A percentile compares a stretch with the other conserved stretches of the same genome.
These are phyloP conservation scores for Oligophagozyma castellii DNA, from an alignment of 1,139 yeast species.

Conservation along the genomic window DNA sequence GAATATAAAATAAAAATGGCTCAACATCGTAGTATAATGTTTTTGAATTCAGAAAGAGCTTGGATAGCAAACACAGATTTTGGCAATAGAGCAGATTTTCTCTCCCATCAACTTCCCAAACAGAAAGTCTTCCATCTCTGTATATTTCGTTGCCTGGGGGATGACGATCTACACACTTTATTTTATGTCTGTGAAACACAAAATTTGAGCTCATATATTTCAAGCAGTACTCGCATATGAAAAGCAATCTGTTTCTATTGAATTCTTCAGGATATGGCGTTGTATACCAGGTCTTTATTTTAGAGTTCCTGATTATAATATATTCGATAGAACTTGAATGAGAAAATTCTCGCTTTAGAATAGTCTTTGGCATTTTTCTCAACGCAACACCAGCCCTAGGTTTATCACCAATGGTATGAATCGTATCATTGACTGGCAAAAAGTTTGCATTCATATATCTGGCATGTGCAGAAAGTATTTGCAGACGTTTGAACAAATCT, in stretches of 20 bases:
- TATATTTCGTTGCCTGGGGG: slow-evolving; percentile 94
- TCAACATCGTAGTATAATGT: slow-evolving; percentile 91
- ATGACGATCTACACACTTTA: slow-evolving; percentile 53
- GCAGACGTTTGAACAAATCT: slow-evolving; percentile 11
- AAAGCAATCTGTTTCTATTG: slow-evolving; percentile 45
- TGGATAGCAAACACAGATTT: slow-evolving; percentile 77
- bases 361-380: slow-evolving; percentile 1
- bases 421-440: slow-evolving; percentile 8
- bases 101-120: slow-evolving; percentile 90
- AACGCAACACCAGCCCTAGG: slow-evolving; percentile 2
- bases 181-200: slow-evolving; percentile 52
- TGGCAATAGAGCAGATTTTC: slow-evolving; percentile 75
- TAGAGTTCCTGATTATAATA: slow-evolving; percentile 57
- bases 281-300: slow-evolving; percentile 82
- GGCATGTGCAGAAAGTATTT: slow-evolving; percentile 12
- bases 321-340: slow-evolving; percentile 27
- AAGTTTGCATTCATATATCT: slow-evolving; percentile 17
- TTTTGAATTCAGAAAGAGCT: slow-evolving; percentile 77
- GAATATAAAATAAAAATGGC: slow-evolving; percentile 78
- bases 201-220: slow-evolving; percentile 66
- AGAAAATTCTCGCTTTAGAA: too few species aligned
- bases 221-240: slow-evolving; percentile 76
- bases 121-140: slow-evolving; percentile 48
- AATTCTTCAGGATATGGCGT: slow-evolving; percentile 91
- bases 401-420: slow-evolving; percentile 5